These are phyloP conservation scores for Colletotrichum sp. DNA, from an alignment of 2,329 filamentous ascomycete species.

Conservation along the genomic window DNA sequence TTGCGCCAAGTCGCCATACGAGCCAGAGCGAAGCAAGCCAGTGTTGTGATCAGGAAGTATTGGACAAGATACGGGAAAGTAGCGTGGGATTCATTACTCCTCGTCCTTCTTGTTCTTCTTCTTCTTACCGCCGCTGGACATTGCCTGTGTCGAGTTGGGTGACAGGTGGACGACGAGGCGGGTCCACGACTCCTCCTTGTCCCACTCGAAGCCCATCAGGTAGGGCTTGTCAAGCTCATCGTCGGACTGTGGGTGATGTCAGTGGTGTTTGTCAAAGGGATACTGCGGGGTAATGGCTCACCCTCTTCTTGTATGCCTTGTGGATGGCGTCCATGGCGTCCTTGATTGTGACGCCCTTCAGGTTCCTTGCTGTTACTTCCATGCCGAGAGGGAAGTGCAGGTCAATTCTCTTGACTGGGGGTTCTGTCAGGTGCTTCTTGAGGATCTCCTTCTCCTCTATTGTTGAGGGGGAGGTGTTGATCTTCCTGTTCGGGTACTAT, in stretches of 20 bases:
- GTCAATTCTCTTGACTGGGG: slow-evolving; percentile 92
- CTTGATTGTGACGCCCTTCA: slow-evolving; percentile 96
- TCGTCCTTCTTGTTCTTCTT: slow-evolving; percentile 60
- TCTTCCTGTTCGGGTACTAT: slow-evolving; percentile 68
- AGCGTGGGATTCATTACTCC: slow-evolving; percentile 28
- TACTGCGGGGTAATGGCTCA: slow-evolving; percentile 44
- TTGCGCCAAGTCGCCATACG: slow-evolving; percentile 42
- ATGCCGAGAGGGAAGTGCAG: slow-evolving; percentile 88
- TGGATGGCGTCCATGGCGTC: slow-evolving; percentile 94
- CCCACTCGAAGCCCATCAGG: slow-evolving; percentile 95
- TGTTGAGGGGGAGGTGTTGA: slow-evolving; percentile 81
- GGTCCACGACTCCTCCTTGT: slow-evolving; percentile 90
- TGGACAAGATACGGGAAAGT: slow-evolving; percentile 40
- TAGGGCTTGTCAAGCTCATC: slow-evolving; percentile 89
- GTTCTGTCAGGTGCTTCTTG: slow-evolving; percentile 79
- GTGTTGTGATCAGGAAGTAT: slow-evolving; percentile 38
- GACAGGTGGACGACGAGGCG: slow-evolving; percentile 81
- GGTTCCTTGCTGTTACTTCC: slow-evolving; percentile 86
- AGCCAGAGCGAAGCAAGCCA: slow-evolving; percentile 41
- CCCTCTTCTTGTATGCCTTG: slow-evolving; percentile 97
- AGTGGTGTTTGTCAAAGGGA: neutral
- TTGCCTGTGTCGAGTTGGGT: slow-evolving; percentile 57
- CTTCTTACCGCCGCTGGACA: slow-evolving; percentile 59
- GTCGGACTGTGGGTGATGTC: slow-evolving; percentile 67
- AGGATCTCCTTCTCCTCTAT: slow-evolving; percentile 86